Evolutionary conservation across 2,329 filamentous ascomycete genomes (phyloP).

Genomic region (Sarocladiaceae sp.): DNA sequence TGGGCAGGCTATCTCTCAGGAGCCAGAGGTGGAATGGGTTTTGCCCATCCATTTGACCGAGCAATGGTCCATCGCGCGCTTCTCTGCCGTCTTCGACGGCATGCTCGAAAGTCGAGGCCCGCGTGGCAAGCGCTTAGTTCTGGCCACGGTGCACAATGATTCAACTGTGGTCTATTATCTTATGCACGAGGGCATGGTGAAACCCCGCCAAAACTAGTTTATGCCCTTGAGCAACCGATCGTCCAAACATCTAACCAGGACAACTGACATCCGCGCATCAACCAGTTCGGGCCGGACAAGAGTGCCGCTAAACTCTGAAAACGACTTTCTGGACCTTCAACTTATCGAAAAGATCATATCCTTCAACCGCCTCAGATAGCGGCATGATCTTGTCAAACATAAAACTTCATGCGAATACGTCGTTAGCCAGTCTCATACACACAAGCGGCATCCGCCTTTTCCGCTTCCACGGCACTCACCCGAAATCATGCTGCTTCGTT

Average conservation of each 20-base stretch:
- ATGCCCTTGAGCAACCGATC: neutral
- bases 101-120: neutral
- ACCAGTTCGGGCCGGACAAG: no score
- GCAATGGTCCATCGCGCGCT: constrained; percentile 63
- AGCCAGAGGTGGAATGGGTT: constrained; percentile 69
- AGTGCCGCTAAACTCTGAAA: constrained; percentile 55
- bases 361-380: constrained; percentile 59
- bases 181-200: constrained; percentile 81
- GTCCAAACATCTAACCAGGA: no score
- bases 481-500: constrained; percentile 61
- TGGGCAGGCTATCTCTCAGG: constrained; percentile 40
- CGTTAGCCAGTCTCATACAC: constrained; percentile 6
- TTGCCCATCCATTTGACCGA: constrained; percentile 69
- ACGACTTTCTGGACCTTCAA: constrained; percentile 73
- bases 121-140: constrained; percentile 39
- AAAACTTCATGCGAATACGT: constrained; percentile 46
- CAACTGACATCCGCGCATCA: no score
- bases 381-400: constrained; percentile 76
- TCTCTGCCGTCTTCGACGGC: constrained; percentile 67
- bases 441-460: neutral
- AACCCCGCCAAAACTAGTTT: constrained; percentile 81
- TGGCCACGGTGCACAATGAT: constrained; percentile 73
- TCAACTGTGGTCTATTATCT: constrained; percentile 83
- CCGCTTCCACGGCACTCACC: constrained; percentile 42
- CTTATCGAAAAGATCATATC: constrained; percentile 67